These are phyloP conservation scores for Fusarium sp. DNA, from an alignment of 2,329 filamentous ascomycete species.

Conservation along the genomic window DNA sequence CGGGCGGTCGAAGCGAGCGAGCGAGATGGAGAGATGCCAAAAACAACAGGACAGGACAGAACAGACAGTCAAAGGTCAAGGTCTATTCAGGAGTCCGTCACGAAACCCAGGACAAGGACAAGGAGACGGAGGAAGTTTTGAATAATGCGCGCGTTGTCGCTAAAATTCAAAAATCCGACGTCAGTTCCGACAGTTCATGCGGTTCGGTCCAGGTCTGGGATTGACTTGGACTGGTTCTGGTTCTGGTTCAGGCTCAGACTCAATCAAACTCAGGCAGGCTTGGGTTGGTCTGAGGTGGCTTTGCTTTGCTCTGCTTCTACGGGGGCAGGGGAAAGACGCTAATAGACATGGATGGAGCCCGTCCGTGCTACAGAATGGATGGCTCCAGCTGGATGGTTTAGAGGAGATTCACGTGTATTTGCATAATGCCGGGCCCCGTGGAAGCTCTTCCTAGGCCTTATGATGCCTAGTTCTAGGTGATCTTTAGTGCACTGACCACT, in stretches of 20 bases:
- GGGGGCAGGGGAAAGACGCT: conserved; percentile 26
- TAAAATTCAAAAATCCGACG: conserved; percentile 42
- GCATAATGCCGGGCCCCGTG: conserved; percentile 18
- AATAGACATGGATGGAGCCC: not conserved
- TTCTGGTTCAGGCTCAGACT: conserved; percentile 23
- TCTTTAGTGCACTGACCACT: conserved; percentile 2
- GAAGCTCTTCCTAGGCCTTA: conserved; percentile 19
- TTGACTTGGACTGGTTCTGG: conserved; percentile 19
- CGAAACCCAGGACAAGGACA: conserved; percentile 24
- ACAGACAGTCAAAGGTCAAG: conserved; percentile 23
- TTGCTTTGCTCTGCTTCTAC: conserved; percentile 29
- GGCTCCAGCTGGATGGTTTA: not conserved
- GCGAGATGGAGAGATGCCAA: conserved; percentile 17
- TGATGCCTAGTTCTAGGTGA: conserved; percentile 12
- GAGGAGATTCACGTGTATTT: conserved; percentile 45
- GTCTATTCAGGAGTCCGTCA: conserved; percentile 40
- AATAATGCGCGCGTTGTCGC: conserved; percentile 46
- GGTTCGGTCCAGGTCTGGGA: conserved; percentile 30
- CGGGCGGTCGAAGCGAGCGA: conserved; percentile 14
- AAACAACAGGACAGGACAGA: conserved; percentile 31
- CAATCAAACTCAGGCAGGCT: conserved; percentile 21
- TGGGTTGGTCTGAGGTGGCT: conserved; percentile 18
- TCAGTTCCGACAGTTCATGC: conserved; percentile 48
- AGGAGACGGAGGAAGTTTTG: conserved; percentile 35
- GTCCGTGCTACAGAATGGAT: not conserved